A percentile compares a stretch with the other conserved stretches of the same genome.
Conservation (phyloP, 371 early-diverging fungal species). For the Zychaea mexicana region DNA sequence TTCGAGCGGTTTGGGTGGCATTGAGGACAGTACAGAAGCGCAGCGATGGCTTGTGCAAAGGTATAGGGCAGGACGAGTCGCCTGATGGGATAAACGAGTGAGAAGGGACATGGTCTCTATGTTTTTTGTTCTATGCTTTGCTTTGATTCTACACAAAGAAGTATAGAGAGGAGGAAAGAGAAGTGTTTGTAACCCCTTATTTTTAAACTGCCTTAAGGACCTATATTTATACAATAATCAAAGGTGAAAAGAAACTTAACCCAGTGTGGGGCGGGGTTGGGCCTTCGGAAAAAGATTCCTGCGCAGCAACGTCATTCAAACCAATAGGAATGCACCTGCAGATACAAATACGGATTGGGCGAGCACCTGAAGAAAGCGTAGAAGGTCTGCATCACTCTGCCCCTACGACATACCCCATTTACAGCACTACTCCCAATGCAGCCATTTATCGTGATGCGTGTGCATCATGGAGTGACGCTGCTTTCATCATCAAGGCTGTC, state of each 20-base stretch:
- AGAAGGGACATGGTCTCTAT: background rate
- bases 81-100: background rate
- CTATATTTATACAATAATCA: constrained; percentile 1
- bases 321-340: background rate
- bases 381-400: background rate
- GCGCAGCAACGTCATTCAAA: background rate
- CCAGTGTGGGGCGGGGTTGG: background rate
- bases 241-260: too few relatives aligned
- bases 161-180: background rate
- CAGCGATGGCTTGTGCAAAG: constrained; percentile 7
- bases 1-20: constrained; percentile 1
- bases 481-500: background rate
- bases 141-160: background rate
- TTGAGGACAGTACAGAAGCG: constrained; percentile 22
- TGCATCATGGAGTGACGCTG: too few relatives aligned
- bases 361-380: background rate
- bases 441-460: background rate
- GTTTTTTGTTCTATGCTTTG: background rate
- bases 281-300: background rate
- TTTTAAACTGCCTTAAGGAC: background rate
- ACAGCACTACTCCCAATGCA: too few relatives aligned
- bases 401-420: too few relatives aligned
- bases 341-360: background rate
- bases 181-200: background rate
- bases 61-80: background rate